Conservation (phyloP, 192 early-diverging fungal species). For the Coemansia aciculifera region DNA sequence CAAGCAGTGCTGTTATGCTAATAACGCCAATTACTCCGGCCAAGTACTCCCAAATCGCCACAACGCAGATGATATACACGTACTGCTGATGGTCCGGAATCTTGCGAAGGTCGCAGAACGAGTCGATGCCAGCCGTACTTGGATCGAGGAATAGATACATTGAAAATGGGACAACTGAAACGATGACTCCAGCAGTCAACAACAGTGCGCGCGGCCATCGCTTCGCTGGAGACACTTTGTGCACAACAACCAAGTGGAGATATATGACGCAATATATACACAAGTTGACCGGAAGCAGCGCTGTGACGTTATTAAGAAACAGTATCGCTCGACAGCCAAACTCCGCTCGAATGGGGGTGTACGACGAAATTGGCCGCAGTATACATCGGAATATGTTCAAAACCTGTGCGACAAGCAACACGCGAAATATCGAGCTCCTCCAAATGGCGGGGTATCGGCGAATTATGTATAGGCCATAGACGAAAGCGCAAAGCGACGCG, state of each 20-base stretch:
- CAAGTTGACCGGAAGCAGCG: constrained; percentile 23
- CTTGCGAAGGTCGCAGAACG: constrained; percentile 10
- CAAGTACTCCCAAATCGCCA: constrained; percentile 29
- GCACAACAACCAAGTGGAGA: constrained; percentile 37
- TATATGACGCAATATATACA: constrained; percentile 41
- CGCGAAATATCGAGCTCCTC: constrained; percentile 32
- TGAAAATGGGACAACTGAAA: constrained; percentile 21
- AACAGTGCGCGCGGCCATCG: constrained; percentile 24
- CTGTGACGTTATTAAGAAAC: constrained; percentile 19
- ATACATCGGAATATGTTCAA: constrained; percentile 33
- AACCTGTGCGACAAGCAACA: constrained; percentile 30
- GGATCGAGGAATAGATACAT: constrained; percentile 19
- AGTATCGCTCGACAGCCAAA: constrained; percentile 29
- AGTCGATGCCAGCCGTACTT: background rate
- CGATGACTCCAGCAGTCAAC: constrained; percentile 12
- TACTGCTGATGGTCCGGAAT: constrained; percentile 11
- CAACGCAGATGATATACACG: constrained; percentile 11
- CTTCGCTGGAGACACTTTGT: constrained; percentile 29
- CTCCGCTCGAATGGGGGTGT: background rate
- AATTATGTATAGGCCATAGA: constrained; percentile 25
- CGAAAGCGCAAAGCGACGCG: constrained; percentile 21
- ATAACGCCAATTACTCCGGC: constrained; percentile 30
- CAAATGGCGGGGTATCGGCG: constrained; percentile 9
- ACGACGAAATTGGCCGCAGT: constrained; percentile 19
- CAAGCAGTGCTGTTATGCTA: constrained; percentile 12